Conservation (phyloP, 257 asterid species). For the Scutellaria barbata region DNA sequence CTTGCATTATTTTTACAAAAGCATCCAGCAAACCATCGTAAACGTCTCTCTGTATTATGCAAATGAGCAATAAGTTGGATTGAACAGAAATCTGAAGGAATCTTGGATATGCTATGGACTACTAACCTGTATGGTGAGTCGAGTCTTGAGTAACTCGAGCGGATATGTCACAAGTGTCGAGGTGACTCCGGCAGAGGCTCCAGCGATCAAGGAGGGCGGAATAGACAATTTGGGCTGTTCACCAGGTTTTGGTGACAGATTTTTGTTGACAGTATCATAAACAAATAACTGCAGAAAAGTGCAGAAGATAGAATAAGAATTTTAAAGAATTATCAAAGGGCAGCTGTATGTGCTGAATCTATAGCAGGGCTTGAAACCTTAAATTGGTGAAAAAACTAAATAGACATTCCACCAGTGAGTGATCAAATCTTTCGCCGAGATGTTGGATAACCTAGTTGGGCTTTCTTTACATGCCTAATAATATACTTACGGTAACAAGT, state of each 20-base stretch:
- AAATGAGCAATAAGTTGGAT: not conserved
- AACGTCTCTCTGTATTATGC: slow-evolving; percentile 64
- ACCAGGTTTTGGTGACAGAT: slow-evolving; percentile 68
- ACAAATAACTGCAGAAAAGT: slow-evolving; percentile 65
- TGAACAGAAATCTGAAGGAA: slow-evolving; percentile 8
- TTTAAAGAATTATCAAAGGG: not conserved
- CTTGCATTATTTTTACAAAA: slow-evolving; percentile 73
- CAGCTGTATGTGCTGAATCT: not conserved
- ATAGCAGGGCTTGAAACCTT: slow-evolving; percentile 5
- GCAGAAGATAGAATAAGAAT: too few species aligned
- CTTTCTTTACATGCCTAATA: not conserved
- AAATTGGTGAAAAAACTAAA: slow-evolving; percentile 3
- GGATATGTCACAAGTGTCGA: slow-evolving; percentile 93
- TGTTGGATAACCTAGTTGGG: slow-evolving; percentile 2
- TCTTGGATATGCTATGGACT: not conserved
- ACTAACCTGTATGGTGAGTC: slow-evolving; percentile 85
- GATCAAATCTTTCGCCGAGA: not conserved
- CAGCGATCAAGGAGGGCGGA: slow-evolving; percentile 87
- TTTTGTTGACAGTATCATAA: slow-evolving; percentile 88
- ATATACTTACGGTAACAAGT: not conserved
- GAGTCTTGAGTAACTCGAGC: slow-evolving; percentile 91
- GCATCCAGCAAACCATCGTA: slow-evolving; percentile 81
- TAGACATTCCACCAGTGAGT: not conserved
- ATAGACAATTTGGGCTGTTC: slow-evolving; percentile 68
- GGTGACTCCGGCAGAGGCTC: slow-evolving; percentile 96